Evolutionary conservation across 106 monocot genomes (phyloP).

Genomic region (Narthecium ossifragum): DNA sequence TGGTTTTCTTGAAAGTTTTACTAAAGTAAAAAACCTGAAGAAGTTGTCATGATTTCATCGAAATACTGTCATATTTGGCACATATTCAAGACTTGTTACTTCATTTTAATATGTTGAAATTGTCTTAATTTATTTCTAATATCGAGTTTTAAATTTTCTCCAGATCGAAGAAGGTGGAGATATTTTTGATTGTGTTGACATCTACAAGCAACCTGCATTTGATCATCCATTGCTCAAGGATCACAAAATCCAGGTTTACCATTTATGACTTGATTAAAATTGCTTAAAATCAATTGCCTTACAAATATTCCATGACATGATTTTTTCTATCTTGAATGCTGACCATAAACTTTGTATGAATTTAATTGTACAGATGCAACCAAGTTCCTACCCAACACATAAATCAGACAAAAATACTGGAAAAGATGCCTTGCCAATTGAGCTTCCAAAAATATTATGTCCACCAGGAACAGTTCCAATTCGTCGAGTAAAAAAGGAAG

Average conservation of each 20-base stretch:
- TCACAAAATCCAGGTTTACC: no score
- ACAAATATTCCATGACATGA: not conserved
- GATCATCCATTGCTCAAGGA: no score
- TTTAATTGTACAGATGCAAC: constrained; percentile 2
- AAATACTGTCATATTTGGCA: not conserved
- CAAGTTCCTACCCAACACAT: not conserved
- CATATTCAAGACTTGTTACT: not conserved
- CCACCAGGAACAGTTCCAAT: not conserved
- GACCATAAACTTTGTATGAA: not conserved
- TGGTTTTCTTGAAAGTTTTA: not conserved
- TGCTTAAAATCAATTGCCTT: not conserved
- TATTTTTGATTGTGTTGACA: not conserved
- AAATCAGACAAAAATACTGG: not conserved
- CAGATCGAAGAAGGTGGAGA: not conserved
- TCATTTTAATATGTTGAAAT: no score
- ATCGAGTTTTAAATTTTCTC: not conserved
- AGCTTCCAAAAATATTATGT: not conserved
- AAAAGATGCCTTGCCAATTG: not conserved
- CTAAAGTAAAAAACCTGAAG: not conserved
- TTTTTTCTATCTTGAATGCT: not conserved
- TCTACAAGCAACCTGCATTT: no score
- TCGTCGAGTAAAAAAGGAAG: not conserved
- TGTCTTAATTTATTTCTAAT: no score
- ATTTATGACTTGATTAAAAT: no score
- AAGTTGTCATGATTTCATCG: not conserved